A percentile compares a stretch with the other conserved stretches of the same genome.
These are phyloP conservation scores for Adenanthera pavonina DNA, from an alignment of 306 rosid species.

Conservation along the genomic window DNA sequence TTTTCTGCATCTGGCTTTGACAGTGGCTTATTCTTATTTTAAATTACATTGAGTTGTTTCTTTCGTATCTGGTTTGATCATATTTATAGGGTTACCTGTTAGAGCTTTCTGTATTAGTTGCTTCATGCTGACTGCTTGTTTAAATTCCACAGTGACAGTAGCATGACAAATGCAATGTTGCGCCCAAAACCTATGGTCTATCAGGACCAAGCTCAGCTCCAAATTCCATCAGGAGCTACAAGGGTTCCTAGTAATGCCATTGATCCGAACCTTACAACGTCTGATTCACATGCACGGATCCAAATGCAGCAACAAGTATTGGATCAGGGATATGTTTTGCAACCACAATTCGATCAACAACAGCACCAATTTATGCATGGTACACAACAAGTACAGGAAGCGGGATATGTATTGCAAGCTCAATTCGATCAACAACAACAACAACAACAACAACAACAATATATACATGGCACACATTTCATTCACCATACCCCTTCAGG, in stretches of 20 bases:
- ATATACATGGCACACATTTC: conserved; percentile 78
- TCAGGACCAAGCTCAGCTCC: conserved; percentile 75
- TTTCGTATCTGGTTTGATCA: not conserved
- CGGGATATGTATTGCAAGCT: conserved; percentile 74
- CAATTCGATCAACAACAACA: no score
- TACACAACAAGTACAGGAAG: conserved; percentile 50
- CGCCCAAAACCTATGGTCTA: conserved; percentile 71
- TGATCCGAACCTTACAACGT: conserved; percentile 63
- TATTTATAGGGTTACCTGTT: conserved; percentile 12
- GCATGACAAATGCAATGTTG: conserved; percentile 67
- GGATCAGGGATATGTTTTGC: conserved; percentile 78
- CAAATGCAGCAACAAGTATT: conserved; percentile 79
- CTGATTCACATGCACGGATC: conserved; percentile 68
- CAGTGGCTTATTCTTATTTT: not conserved
- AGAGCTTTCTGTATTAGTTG: conserved; percentile 45
- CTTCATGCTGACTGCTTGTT: conserved; percentile 35
- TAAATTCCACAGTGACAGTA: conserved; percentile 72
- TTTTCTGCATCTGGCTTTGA: conserved; percentile 12
- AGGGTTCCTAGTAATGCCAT: conserved; percentile 64
- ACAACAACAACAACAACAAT: conserved; percentile 64
- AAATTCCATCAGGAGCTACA: conserved; percentile 58
- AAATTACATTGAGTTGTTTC: conserved; percentile 8
- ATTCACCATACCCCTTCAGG: conserved; percentile 71
- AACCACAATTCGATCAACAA: conserved; percentile 70
- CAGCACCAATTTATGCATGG: conserved; percentile 79